Base-by-base conservation (phyloP, 2,329 filamentous ascomycete species). In the Venturia aucupariae region DNA sequence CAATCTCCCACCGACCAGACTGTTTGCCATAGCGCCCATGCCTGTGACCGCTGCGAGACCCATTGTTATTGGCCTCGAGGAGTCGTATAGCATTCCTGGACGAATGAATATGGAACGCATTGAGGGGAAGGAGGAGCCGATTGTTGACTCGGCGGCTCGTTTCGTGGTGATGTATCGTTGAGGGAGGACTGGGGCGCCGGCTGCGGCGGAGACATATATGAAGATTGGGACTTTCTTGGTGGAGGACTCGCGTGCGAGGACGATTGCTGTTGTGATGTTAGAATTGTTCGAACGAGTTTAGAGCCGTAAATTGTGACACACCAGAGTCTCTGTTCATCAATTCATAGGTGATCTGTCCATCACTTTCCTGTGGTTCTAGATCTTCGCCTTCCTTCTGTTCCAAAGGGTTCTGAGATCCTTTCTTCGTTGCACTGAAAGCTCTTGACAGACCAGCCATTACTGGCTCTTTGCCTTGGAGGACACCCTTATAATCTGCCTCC, bases 401-500 rank as follows among this genome's bases (percentile, higher is more conserved):
- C 22, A 95, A 79, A 2, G 90, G 90, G 74, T 95, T 90, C 71
- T 78, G 82, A 63, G 85, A 84, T 65, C 85, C 71, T 77, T 75
- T 70, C 69, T 87, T 88, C 2, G 83, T 81, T 0, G 84, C 74
- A 62, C 86, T 86, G 74, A 97, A 96, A 32, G 91, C 90, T 70
- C 88, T 87, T 67, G 85, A 84, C 17, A 99, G 79, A 1, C 91
- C 93, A 7, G 85, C 77, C 62, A 96, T 77, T n/a, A 91, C 86
- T 0, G 90, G 91, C 71, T 96, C 92, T 66, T 84, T 86, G 61
- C 94, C 94, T 24, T 86, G 88, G 32, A 99, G 74, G 19, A 96
- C 88, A 69, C 89, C 90, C 78, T 99, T 99, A 84, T 99, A 99
- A 80, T 99, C 94, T 61, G 92, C 92, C 79, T 99, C 94, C 11